Base-by-base conservation (phyloP, 2,329 filamentous ascomycete species). In the Decorospora gaudefroyi region DNA sequence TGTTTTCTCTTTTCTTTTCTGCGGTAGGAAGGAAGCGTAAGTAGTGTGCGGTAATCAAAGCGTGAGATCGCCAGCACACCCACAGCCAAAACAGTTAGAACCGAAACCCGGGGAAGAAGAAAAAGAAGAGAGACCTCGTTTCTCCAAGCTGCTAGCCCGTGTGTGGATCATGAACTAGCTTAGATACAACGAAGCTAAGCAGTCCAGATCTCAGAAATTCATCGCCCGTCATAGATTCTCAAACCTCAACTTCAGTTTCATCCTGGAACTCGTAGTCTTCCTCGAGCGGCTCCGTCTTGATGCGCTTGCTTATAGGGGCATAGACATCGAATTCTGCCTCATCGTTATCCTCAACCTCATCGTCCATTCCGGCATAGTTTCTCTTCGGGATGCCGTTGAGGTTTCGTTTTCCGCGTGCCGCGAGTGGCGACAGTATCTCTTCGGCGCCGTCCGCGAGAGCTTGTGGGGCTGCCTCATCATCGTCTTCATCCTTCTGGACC, bases 381-480 rank as follows among this genome's bases (percentile, higher is more conserved):
- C 3, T 4, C 11, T 26, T 32, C 1, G 2, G 9, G 4, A 5
- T 15, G 5, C 26, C 26, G 6, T 19, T 41, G 0, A 12, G 4
- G 1, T 3, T 15, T 8, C 49, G 49, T 32, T 55, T 55, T 0
- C 30, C 43, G 2, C 45, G 36, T 1, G 44, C 36, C 0, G 18
- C 25, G 2, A 38, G 17, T 0, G 51, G 49, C 2, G 34, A 45
- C 1, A 23, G 3, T 0, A 32, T n/a, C 18, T 33, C 32, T 18
- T 44, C 50, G 0, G 37, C 37, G 1, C 38, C 23, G 4, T 40
- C 22, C 4, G 25, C 3, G 0, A 27, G 13, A 0, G 22, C 29
- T 0, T 36, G 12, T 1, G 26, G 22, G 15, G 22, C 30, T 4
- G 38, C 32, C 16, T 22, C 38, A 2, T 22, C 26, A 9, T 47